Evolutionary conservation across 352 stramenopile genomes (phyloP), one percentile per base, ranked within the genome.

Genomic region (Achlya hypogyna): DNA sequence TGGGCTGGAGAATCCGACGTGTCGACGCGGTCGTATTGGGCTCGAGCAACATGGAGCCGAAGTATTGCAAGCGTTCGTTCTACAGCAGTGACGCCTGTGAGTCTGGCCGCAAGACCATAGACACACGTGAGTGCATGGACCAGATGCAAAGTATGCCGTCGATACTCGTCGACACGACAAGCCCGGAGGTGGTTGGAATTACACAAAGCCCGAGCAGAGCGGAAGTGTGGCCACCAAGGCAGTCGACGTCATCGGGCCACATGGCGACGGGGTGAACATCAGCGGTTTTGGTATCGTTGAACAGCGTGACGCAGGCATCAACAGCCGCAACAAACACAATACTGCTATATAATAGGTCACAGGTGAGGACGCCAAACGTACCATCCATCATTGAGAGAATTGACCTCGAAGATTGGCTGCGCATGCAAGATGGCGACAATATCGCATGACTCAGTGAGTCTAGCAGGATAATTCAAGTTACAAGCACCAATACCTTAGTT

Each of bases 111-210:
- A 59, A 59, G 4, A 31, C 29, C 9, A 32, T 56, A 16, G 4
- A 34, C 20, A 20, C 35, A 63, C 54, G 54, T n/a, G 45, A 22
- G 20, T 20, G 16, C 20, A 63, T 34, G 0, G 54, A 63, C 31
- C 35, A 63, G 4, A 63, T 27, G 16, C 43, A 51, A 18, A 63
- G 5, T 22, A 14, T 2, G 34, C 54, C 54, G 27, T 63, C 54
- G 32, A 63, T 22, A 28, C 54, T 63, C 29, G 54, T 35, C n/a
- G 54, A 63, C 8, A 63, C 54, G 9, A 63, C 54, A 4, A 63
- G 22, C 23, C 29, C 54, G 8, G 25, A 16, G n/a, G 31, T 18
- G 5, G 54, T n/a, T 27, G 40, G 31, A 27, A 63, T 38, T 6
- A 27, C 49, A 5, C 54, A 63, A 10, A 63, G 5, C 20, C 32